Evolutionary conservation across 2,329 filamentous ascomycete species (phyloP), one percentile per base, ranked within the genome.

Genomic region (Colletotrichum australisinense): DNA sequence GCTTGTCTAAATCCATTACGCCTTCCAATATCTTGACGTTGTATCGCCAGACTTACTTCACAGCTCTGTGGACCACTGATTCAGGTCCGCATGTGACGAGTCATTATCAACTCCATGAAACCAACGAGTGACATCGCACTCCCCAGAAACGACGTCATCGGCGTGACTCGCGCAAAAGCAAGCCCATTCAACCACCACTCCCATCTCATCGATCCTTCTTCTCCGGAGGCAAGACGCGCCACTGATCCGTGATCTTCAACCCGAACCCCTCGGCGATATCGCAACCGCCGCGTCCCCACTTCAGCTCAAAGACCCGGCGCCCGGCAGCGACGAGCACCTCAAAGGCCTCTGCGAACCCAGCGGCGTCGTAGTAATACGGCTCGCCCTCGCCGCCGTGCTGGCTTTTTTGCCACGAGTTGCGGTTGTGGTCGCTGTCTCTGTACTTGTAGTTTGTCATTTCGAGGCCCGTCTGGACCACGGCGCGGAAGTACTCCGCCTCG

Each of bases 401-500:
- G 35, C 84, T 83, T 3, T 77, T 78, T 76, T 90, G 88, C 88
- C 88, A 90, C 12, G 83, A 86, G 78, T 90, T 89, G 35, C 88
- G 81, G 26, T 80, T 78, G 58, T 81, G 81, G 8, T 79, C 78
- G 24, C 80, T 78, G 7, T 79, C 79, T 59, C 82, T 79, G 67
- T 85, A 80, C 75, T 86, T 86, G 77, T 84, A 82, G 52, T 84
- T 80, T 69, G 80, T 82, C 85, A 87, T 86, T 26, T 78, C 75
- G 49, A 72, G 57, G 22, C 22, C 68, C 16, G 52, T 30, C 9
- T 83, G 78, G 6, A 79, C 77, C 1, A 80, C 77, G 2, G 69
- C 81, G 64, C 52, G 73, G 72, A 62, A 74, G 11, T 26, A 67
- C 24, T 52, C 42, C 26, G 14, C 38, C 28, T 76, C 72, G 19